phyloP scores from a whole-genome alignment of 192 early-diverging fungal species.

The Dimargaris cristalligena region DNA sequence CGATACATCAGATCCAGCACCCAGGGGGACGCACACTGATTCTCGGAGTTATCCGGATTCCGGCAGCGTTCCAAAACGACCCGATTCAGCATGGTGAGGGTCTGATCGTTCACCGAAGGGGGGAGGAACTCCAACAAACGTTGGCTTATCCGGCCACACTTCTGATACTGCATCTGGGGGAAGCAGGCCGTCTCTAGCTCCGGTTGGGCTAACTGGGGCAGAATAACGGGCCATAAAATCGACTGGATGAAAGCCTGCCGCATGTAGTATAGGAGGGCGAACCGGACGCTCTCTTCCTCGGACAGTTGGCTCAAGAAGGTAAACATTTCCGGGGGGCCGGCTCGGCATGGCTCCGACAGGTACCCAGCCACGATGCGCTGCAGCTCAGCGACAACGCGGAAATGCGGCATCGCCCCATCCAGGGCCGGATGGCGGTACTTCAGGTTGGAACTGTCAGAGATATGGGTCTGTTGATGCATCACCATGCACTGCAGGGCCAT shows the following conservation, averaged over 20 bases:
- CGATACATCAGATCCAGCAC: constrained; percentile 63
- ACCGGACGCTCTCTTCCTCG: not conserved
- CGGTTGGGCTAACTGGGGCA: too few relatives aligned
- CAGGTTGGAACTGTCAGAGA: constrained; percentile 45
- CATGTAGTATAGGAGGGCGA: not conserved
- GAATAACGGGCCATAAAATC: too few relatives aligned
- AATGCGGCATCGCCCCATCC: constrained; percentile 40
- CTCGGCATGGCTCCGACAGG: too few relatives aligned
- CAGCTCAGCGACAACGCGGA: constrained; percentile 15
- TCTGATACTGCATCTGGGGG: constrained; percentile 25
- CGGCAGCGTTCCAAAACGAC: constrained; percentile 51
- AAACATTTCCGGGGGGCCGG: too few relatives aligned
- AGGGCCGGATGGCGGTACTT: constrained; percentile 54
- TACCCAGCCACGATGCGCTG: not conserved
- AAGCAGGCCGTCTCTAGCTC: too few relatives aligned
- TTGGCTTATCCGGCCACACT: constrained; percentile 44
- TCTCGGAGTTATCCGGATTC: constrained; percentile 37
- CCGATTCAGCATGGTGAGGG: constrained; percentile 50
- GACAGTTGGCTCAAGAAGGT: not conserved
- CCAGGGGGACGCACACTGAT: constrained; percentile 52
- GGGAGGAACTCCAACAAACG: constrained; percentile 53
- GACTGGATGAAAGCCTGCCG: too few relatives aligned
- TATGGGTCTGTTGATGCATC: constrained; percentile 38
- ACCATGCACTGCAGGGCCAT: constrained; percentile 55
- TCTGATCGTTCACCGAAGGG: constrained; percentile 43